Evolutionary conservation across 2,329 filamentous ascomycete species (phyloP).

Genomic region (Rhinocladiella similis): DNA sequence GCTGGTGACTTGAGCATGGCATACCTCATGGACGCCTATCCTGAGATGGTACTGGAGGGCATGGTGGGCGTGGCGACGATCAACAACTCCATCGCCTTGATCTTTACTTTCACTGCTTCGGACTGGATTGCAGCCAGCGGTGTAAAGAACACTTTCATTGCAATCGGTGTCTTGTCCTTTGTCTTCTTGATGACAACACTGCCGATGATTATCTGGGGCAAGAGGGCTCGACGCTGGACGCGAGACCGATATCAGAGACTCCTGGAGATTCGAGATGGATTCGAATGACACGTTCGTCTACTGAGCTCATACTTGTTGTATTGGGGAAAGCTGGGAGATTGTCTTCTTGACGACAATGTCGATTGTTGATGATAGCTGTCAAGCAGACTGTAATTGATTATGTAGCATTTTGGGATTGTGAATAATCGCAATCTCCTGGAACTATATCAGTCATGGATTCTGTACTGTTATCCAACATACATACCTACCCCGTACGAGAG

Average conservation of each 20-base stretch:
- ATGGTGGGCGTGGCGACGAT: constrained; percentile 61
- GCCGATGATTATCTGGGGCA: constrained; percentile 58
- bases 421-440: too few relatives aligned
- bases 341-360: too few relatives aligned
- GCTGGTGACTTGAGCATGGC: constrained; percentile 58
- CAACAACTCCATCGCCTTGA: constrained; percentile 56
- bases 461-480: too few relatives aligned
- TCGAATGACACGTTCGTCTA: not conserved
- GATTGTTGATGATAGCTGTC: too few relatives aligned
- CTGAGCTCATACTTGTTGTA: not conserved
- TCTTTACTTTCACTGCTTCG: constrained; percentile 55
- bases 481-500: too few relatives aligned
- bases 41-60: constrained; percentile 58
- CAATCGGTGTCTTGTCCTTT: constrained; percentile 53
- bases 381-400: too few relatives aligned
- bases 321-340: too few relatives aligned
- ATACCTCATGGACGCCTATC: constrained; percentile 58
- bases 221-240: constrained; percentile 51
- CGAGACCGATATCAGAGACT: constrained; percentile 48
- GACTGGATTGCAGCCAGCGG: constrained; percentile 52
- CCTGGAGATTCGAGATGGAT: constrained; percentile 49
- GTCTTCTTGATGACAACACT: constrained; percentile 52
- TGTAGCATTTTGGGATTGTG: too few relatives aligned
- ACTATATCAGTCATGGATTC: too few relatives aligned
- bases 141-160: constrained; percentile 52